phyloP scores from a whole-genome alignment of 495 filamentous ascomycete species.

The Polyplosphaeria fusca region DNA sequence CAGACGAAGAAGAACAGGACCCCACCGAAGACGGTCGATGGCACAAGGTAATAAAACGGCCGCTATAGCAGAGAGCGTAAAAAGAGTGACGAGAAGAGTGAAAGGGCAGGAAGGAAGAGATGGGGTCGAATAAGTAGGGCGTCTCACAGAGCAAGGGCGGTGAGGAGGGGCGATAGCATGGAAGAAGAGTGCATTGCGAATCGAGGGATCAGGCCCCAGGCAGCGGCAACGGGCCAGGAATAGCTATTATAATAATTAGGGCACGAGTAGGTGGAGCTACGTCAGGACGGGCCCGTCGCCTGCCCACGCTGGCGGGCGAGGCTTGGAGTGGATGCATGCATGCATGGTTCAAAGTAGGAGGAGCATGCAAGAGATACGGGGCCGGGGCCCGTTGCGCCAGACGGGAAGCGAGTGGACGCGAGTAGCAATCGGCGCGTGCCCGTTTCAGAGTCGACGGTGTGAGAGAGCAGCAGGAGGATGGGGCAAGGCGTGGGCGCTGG shows the following conservation, averaged over 20 bases:
- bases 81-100: conserved; percentile 17
- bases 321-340: conserved; percentile 11
- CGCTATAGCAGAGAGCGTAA: not conserved
- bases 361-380: conserved; percentile 22
- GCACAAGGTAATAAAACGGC: not conserved
- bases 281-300: not conserved
- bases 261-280: conserved; percentile 2
- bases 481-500: conserved; percentile 6
- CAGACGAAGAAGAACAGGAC: not conserved
- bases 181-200: conserved; percentile 20
- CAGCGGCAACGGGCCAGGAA: conserved; percentile 21
- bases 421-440: conserved; percentile 4
- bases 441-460: conserved; percentile 27
- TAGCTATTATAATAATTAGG: conserved; percentile 25
- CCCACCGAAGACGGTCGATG: not conserved
- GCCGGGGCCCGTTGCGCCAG: conserved; percentile 17
- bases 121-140: conserved; percentile 24
- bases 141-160: conserved; percentile 6
- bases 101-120: conserved; percentile 8
- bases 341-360: conserved; percentile 17
- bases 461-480: too few relatives aligned
- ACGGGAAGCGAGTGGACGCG: conserved; percentile 5
- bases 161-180: conserved; percentile 1
- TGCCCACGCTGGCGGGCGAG: not conserved
- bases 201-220: conserved; percentile 16